Evolutionary conservation across 1,139 yeast genomes (phyloP).

Genomic region (Pichia sp.): DNA sequence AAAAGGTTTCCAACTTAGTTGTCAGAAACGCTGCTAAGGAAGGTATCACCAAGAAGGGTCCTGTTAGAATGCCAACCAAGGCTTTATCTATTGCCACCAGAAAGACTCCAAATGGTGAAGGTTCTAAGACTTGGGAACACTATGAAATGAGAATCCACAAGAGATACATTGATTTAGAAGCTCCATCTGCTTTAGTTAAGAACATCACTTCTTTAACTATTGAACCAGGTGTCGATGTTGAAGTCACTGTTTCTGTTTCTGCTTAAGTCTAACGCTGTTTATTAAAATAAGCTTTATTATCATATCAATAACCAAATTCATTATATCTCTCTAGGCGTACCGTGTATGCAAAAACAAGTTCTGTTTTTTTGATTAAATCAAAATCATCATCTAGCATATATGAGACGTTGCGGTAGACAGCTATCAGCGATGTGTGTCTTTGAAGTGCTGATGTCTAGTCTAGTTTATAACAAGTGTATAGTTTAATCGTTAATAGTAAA

Average conservation of each 20-base stretch:
- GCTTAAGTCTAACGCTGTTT: conserved; percentile 25
- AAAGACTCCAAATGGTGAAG: conserved; percentile 99
- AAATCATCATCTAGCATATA: conserved; percentile 23
- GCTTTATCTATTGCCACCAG: conserved; percentile 98
- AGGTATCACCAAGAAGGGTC: conserved; percentile 92
- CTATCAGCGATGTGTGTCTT: conserved; percentile 41
- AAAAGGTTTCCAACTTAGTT: conserved; percentile 89
- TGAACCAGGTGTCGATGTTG: conserved; percentile 67
- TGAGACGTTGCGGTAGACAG: conserved; percentile 61
- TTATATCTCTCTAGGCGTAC: conserved; percentile 56
- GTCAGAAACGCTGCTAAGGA: conserved; percentile 82
- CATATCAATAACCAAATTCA: not conserved
- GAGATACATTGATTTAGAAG: conserved; percentile 98
- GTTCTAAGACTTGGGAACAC: conserved; percentile 99
- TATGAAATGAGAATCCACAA: conserved; percentile 99
- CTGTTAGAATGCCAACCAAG: conserved; percentile 99
- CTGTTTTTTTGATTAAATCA: not conserved
- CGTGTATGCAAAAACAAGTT: conserved; percentile 39
- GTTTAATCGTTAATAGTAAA: not conserved
- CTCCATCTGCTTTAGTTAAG: conserved; percentile 93
- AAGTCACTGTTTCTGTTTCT: conserved; percentile 45
- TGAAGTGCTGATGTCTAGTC: not conserved
- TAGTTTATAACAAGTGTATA: not conserved
- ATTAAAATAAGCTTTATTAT: too few species aligned
- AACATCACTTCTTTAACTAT: conserved; percentile 93